Evolutionary conservation across 768 basidiomycete genomes (phyloP), one percentile per base, ranked within the genome.

Genomic region (Lactarius hatsudake): DNA sequence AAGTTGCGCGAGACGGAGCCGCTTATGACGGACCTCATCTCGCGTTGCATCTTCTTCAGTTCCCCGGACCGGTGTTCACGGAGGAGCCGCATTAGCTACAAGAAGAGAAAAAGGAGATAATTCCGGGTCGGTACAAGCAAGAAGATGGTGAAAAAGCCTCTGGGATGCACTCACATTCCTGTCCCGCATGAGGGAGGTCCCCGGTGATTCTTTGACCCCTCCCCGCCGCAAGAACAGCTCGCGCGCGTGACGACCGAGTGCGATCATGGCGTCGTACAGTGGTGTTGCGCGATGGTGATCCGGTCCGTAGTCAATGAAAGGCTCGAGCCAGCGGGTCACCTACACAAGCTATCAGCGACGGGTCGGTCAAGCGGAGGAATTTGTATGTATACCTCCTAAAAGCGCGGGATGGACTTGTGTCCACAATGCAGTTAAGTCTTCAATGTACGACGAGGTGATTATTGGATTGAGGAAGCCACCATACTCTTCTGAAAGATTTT

Each of bases 321-420:
- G 67, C 8, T 68, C 67, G 23, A 68, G n/a, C 67, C 67, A 68
- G 8, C 63, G 58, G 32, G 67, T 60, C 13, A 67, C 62, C 66
- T 67, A 32, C 23, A 3, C 3, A 10, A 9, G 43, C 17, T 17
- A 32, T 58, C 54, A 53, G 23, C 20, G 6, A 36, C 26, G 10
- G 23, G 5, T 13, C 18, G 42, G 5, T 30, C 5, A 32, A 15
- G 30, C 28, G 7, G 28, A 64, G 6, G 13, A 5, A 3, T 40
- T 30, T n/a, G 7, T 3, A 13, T 28, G 26, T 15, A 54, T 65
- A 20, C 64, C 64, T 65, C 64, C 23, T n/a, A 60, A 32, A 54
- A 65, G 58, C 7, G 64, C 64, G 9, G 26, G 51, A 43, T 60
- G 64, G 38, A 65, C 59, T 10, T 42, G 8, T 43, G 48, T 34